Percentiles rank a stretch among this genome's conserved stretches.
Conservation (phyloP, 768 basidiomycete species). For the Lactarius hengduanensis region DNA sequence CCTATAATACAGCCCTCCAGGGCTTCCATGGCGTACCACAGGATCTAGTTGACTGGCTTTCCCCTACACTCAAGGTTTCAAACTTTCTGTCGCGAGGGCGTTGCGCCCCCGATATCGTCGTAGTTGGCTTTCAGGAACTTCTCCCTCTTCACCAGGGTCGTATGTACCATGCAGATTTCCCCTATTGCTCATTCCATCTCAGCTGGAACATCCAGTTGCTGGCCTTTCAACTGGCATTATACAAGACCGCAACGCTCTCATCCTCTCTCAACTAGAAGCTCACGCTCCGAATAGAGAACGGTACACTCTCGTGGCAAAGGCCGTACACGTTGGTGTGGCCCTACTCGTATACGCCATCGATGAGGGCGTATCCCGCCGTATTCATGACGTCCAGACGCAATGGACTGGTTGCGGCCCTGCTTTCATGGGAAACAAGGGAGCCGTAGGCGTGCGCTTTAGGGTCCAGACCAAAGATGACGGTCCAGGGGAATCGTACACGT, state of each 20-base stretch:
- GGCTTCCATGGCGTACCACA: conserved; percentile 70
- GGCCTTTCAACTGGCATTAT: conserved; percentile 74
- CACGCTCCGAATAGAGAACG: conserved; percentile 69
- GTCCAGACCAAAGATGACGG: conserved; percentile 54
- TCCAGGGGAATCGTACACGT: conserved; percentile 82
- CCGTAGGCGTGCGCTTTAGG: conserved; percentile 83
- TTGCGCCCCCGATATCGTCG: conserved; percentile 83
- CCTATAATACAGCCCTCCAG: conserved; percentile 92
- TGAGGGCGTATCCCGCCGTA: conserved; percentile 55
- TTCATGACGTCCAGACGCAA: conserved; percentile 65
- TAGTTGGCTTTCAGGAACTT: conserved; percentile 92
- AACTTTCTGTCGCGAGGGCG: conserved; percentile 60
- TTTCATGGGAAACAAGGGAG: conserved; percentile 94
- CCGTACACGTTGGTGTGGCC: conserved; percentile 85
- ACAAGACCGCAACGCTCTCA: conserved; percentile 64
- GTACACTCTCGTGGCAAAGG: conserved; percentile 75
- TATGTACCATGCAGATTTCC: conserved; percentile 34
- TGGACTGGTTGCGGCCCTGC: conserved; percentile 73
- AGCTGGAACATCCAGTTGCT: conserved; percentile 50
- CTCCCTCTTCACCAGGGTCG: conserved; percentile 85
- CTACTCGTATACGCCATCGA: conserved; percentile 85
- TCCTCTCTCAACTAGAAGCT: conserved; percentile 68
- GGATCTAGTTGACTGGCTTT: conserved; percentile 90
- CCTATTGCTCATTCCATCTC: conserved; percentile 18
- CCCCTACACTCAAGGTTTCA: conserved; percentile 76